Base-by-base conservation (phyloP, 2,329 filamentous ascomycete species). In the Plectosphaerella plurivora region DNA sequence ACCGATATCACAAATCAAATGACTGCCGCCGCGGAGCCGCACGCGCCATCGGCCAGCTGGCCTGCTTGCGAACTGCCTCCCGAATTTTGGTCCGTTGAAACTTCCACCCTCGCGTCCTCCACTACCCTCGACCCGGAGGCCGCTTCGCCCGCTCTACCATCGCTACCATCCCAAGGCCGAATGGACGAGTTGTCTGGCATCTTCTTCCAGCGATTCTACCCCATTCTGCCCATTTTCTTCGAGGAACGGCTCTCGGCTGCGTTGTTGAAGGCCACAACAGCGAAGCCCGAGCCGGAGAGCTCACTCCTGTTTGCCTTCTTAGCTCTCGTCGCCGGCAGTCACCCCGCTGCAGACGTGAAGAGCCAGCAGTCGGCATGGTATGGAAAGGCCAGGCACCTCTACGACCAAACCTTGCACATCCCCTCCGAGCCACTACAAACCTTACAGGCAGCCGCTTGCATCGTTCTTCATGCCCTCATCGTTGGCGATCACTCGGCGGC, bases 141-240 rank as follows among this genome's bases (percentile, higher is more conserved):
- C 9, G 28, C 28, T 12, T 12, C 8, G 4, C 8, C 8, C 28
- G 28, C 28, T 9, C 28, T 12, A 4, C 11, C 28, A 33, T 10
- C 28, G 28, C 11, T 33, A 22, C 28, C 28, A 33, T 33, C 7
- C 28, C 28, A 33, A 33, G 8, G 8, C 28, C 28, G 11, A 8
- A 9, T 22, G 5, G 10, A 33, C 6, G 54, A 62, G 12, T 18
- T 63, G 5, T 39, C 59, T 4, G 55, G 63, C 12, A 28, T 63
- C 3, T 63, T 58, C 41, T 63, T 58, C 36, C 60, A 61, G 37
- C 54, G 55, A 41, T 55, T 58, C 37, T 59, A 63, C 25, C 33
- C 45, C 5, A 60, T 52, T 18, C 36, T 63, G 4, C 61, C 61
- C 18, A 42, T 63, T 2, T 25, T 63, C 12, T 60, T 61, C 37